A percentile compares a stretch with the other conserved stretches of the same genome.
These are phyloP conservation scores for Pulicaria dysenterica DNA, from an alignment of 129 eudicot genomes.

Conservation along the genomic window DNA sequence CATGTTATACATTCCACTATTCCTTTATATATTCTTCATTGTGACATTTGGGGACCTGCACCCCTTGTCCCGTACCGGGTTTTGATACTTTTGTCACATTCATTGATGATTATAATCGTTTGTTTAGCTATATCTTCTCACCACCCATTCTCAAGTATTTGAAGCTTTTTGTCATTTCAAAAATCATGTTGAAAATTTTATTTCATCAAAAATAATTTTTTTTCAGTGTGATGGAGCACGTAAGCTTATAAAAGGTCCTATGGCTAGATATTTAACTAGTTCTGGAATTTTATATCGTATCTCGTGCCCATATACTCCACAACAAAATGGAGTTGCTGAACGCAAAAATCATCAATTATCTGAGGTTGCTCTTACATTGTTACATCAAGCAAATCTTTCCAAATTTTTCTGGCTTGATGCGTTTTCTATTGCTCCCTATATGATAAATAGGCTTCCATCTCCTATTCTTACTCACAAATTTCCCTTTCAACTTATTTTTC, in stretches of 20 bases:
- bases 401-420: neutral
- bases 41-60: neutral
- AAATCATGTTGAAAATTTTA: neutral
- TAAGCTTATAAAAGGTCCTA: neutral
- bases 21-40: neutral
- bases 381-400: neutral
- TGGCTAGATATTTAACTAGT: neutral
- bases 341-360: neutral
- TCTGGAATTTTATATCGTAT: neutral
- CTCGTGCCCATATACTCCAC: neutral
- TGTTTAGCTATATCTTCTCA: neutral
- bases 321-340: constrained; percentile 4
- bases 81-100: neutral
- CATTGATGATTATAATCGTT: neutral
- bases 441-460: neutral
- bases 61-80: neutral
- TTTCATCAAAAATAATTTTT: neutral
- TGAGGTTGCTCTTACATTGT: neutral
- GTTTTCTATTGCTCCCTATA: neutral
- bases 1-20: neutral
- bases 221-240: neutral
- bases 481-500: neutral
- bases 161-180: neutral
- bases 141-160: neutral
- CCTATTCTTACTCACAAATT: neutral